Conservation (phyloP, 176 grass and related monocot genomes). For the Carex kokanica region DNA sequence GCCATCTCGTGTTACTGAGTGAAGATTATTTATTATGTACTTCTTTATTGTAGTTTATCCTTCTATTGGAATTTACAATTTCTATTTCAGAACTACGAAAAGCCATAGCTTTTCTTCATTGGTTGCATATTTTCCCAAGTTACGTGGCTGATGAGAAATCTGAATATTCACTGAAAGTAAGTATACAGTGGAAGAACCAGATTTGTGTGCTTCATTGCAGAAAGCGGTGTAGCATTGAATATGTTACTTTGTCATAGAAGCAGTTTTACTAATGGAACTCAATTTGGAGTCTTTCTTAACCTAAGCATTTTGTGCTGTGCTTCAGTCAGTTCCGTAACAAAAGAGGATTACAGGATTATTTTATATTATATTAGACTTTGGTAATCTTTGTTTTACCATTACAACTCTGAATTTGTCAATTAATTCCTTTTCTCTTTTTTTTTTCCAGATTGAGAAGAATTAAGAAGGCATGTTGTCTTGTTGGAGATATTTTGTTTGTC, state of each 20-base stretch:
- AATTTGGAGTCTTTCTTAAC: neutral
- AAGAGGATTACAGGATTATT: neutral
- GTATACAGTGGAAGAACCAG: neutral
- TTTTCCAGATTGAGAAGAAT: slow-evolving; percentile 45
- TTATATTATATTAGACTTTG: neutral
- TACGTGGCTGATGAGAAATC: neutral
- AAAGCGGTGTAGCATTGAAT: neutral
- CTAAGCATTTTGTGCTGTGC: neutral
- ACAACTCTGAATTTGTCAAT: slow-evolving; percentile 9
- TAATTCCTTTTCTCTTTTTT: slow-evolving; percentile 23
- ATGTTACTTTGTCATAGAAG: neutral
- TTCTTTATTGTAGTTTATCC: neutral
- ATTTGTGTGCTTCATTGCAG: neutral
- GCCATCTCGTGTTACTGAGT: neutral
- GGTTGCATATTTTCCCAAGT: neutral
- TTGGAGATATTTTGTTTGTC: slow-evolving; percentile 42
- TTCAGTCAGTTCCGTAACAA: neutral
- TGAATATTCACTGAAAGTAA: neutral
- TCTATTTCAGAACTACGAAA: neutral
- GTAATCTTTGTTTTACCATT: neutral
- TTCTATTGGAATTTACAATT: neutral
- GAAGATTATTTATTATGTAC: neutral
- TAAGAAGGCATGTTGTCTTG: slow-evolving; percentile 25
- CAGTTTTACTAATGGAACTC: neutral
- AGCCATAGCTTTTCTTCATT: neutral